Evolutionary conservation across 1,284 basidiomycete genomes (phyloP).

Genomic region (Pascua sp.): DNA sequence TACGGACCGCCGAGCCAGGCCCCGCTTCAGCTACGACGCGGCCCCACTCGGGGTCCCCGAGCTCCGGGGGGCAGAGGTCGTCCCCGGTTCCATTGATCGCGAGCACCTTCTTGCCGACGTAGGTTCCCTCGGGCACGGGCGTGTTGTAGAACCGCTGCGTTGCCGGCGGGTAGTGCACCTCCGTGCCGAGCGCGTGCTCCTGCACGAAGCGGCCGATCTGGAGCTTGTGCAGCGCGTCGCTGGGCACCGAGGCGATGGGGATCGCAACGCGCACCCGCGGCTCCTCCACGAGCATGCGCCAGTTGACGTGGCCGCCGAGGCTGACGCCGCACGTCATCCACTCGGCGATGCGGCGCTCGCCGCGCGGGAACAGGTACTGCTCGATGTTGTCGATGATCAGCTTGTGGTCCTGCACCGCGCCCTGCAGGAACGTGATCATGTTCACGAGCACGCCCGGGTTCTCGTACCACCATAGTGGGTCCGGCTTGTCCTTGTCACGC

Average conservation of each 20-base stretch:
- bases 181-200: not conserved
- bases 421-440: constrained; percentile 1
- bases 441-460: not conserved
- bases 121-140: constrained; percentile 32
- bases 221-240: constrained; percentile 4
- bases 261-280: constrained; percentile 2
- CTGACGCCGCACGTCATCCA: constrained; percentile 60
- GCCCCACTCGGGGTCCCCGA: too few relatives aligned
- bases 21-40: too few relatives aligned
- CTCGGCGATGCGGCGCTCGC: constrained; percentile 60
- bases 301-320: constrained; percentile 46
- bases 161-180: not conserved
- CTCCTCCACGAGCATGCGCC: constrained; percentile 4
- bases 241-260: constrained; percentile 2
- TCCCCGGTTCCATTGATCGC: constrained; percentile 58
- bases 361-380: constrained; percentile 69
- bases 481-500: constrained; percentile 60
- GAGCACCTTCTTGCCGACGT: constrained; percentile 65
- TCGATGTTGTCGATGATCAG: constrained; percentile 77
- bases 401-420: constrained; percentile 58
- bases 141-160: constrained; percentile 3
- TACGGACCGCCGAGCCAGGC: too few relatives aligned
- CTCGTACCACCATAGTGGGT: constrained; percentile 52
- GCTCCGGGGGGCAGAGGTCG: too few relatives aligned
- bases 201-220: constrained; percentile 1